These are phyloP conservation scores for Fusarium camptoceras DNA, from an alignment of 2,329 filamentous ascomycete genomes.

Conservation along the genomic window DNA sequence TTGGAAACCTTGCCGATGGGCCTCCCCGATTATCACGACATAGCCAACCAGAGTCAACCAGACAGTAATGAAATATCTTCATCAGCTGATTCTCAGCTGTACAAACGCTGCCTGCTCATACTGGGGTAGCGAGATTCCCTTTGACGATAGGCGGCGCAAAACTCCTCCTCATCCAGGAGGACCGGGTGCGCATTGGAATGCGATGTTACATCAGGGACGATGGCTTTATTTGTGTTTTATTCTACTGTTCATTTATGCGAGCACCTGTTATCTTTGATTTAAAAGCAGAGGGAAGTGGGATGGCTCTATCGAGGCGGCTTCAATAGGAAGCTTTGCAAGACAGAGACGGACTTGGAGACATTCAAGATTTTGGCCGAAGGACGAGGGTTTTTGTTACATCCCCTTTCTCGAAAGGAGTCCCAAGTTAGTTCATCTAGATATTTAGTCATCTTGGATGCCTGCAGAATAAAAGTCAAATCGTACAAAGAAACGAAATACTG, in stretches of 20 bases:
- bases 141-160: too few species aligned
- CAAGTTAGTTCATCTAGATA: background rate
- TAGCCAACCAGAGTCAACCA: background rate
- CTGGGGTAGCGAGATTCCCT: too few species aligned
- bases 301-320: background rate
- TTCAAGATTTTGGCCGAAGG: background rate
- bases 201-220: background rate
- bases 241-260: background rate
- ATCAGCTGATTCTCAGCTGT: background rate
- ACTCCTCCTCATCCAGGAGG: background rate
- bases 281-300: background rate
- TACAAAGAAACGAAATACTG: background rate
- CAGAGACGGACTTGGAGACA: background rate
- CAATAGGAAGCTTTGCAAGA: background rate
- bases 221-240: background rate
- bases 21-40: background rate
- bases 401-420: background rate
- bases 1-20: too few species aligned
- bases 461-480: background rate
- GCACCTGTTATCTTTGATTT: background rate
- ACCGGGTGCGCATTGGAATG: background rate
- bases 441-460: background rate
- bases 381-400: background rate
- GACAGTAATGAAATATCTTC: background rate
- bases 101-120: background rate